phyloP scores from a whole-genome alignment of 2,329 filamentous ascomycete genomes.

The Trichoderma atroviride region DNA sequence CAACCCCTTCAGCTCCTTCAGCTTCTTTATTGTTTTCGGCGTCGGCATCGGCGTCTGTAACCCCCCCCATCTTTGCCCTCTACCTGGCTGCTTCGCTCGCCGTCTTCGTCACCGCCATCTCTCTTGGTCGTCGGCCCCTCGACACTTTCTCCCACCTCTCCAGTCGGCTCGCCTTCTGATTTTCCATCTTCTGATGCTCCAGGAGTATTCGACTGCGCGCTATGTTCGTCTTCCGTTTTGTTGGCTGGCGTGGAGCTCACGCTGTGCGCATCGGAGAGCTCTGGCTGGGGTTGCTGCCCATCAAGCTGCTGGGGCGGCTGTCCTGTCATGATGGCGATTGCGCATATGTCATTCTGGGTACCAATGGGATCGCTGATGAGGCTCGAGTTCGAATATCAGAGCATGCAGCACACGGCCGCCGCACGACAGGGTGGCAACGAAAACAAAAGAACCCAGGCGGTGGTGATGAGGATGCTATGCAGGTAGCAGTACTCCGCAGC shows the following conservation, averaged over 20 bases:
- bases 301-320: constrained; percentile 42
- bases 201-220: background rate
- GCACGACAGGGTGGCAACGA: constrained; percentile 8
- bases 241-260: constrained; percentile 2
- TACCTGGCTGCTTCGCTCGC: background rate
- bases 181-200: constrained; percentile 27
- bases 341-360: constrained; percentile 38
- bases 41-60: constrained; percentile 24
- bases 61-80: constrained; percentile 29
- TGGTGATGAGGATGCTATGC: constrained; percentile 15
- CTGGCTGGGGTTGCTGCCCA: constrained; percentile 19
- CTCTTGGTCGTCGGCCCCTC: background rate
- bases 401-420: constrained; percentile 22
- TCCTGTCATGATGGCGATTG: constrained; percentile 46
- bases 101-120: constrained; percentile 19
- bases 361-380: constrained; percentile 25
- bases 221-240: background rate
- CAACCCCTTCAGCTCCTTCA: constrained; percentile 46
- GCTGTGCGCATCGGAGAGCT: constrained; percentile 16
- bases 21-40: constrained; percentile 38
- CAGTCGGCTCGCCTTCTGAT: constrained; percentile 23
- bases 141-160: background rate
- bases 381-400: constrained; percentile 12
- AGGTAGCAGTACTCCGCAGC: constrained; percentile 13
- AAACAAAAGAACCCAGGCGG: background rate